Evolutionary conservation across 306 rosid species (phyloP).

Genomic region (Castanea sativa): DNA sequence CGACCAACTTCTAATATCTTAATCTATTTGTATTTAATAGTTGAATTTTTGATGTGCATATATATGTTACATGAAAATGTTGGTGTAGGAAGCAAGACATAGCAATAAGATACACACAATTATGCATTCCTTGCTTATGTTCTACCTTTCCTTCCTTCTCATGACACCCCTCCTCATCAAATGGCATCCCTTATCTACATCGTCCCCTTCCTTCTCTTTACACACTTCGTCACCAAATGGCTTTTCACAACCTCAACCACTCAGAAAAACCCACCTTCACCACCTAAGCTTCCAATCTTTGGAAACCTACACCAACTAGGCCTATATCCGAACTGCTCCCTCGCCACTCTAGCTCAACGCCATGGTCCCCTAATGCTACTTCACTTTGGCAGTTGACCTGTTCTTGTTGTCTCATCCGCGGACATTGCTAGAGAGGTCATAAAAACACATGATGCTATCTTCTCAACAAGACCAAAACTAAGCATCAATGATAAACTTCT

Average conservation of each 20-base stretch:
- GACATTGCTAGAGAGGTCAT: slow-evolving; percentile 29
- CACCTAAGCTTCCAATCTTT: slow-evolving; percentile 20
- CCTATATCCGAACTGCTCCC: slow-evolving; percentile 17
- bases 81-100: too few species aligned
- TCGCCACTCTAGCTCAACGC: slow-evolving; percentile 5
- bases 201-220: too few species aligned
- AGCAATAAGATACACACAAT: too few species aligned
- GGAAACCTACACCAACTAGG: slow-evolving; percentile 37
- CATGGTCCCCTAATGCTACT: slow-evolving; percentile 34
- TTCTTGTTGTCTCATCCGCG: slow-evolving; percentile 26
- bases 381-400: slow-evolving; percentile 19
- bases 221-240: slow-evolving; percentile 15
- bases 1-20: too few species aligned
- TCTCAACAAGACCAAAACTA: slow-evolving; percentile 23
- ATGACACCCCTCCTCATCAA: slow-evolving; percentile 5
- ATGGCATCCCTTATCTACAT: neutral
- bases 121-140: too few species aligned
- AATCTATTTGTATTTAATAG: too few species aligned
- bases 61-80: too few species aligned
- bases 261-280: slow-evolving; percentile 24
- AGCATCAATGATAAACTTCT: neutral
- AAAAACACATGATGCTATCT: slow-evolving; percentile 33
- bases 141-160: too few species aligned
- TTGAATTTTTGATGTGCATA: too few species aligned
- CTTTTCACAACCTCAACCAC: neutral